Evolutionary conservation across 768 basidiomycete species (phyloP).

Genomic region (Mycena crocata): DNA sequence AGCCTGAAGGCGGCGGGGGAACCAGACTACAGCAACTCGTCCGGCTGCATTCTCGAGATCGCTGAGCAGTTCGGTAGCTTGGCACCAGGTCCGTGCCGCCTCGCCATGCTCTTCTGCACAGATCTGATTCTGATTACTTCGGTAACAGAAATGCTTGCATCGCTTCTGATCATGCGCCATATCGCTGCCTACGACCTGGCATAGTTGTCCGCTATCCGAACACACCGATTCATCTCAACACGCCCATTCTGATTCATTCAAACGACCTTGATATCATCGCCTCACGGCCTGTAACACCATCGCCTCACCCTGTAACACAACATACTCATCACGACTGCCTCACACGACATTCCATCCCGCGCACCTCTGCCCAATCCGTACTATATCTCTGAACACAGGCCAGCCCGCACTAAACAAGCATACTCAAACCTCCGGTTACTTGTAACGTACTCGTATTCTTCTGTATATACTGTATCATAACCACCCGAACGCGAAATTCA

Average conservation of each 20-base stretch:
- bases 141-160: conserved; percentile 66
- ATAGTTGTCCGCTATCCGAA: background rate
- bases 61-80: conserved; percentile 70
- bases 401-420: background rate
- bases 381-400: background rate
- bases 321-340: background rate
- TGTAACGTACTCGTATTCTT: no score
- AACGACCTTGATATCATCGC: no score
- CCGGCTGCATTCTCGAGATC: conserved; percentile 72
- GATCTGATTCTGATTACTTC: conserved; percentile 15
- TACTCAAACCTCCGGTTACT: background rate
- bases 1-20: conserved; percentile 66
- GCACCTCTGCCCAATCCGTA: background rate
- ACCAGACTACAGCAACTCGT: conserved; percentile 63
- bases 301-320: no score
- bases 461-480: conserved; percentile 1
- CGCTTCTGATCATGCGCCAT: conserved; percentile 73
- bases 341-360: background rate
- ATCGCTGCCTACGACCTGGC: conserved; percentile 58
- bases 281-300: no score
- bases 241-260: no score
- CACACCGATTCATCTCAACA: background rate
- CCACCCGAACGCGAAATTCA: background rate
- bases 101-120: background rate
- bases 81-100: conserved; percentile 59